phyloP scores from a whole-genome alignment of 2,329 filamentous ascomycete species.

The Hymenoscyphus occultus region DNA sequence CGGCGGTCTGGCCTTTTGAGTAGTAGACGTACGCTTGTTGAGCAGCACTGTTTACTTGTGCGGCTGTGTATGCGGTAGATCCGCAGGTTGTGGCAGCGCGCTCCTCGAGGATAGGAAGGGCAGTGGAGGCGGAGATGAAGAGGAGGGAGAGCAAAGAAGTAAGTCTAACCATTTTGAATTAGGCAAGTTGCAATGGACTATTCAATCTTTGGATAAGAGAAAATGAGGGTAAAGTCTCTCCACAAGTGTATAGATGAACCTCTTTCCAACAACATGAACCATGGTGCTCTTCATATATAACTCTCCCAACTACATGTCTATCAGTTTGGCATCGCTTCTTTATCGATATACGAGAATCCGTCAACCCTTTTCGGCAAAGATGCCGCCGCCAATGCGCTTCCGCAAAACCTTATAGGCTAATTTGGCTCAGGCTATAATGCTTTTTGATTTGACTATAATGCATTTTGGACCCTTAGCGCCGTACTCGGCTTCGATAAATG shows the following conservation, averaged over 20 bases:
- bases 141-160: constrained; percentile 14
- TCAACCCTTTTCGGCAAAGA: not conserved
- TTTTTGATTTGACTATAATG: too few species aligned
- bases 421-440: not conserved
- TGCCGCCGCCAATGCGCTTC: not conserved
- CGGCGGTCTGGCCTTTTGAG: constrained; percentile 37
- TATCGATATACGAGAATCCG: not conserved
- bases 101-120: constrained; percentile 36
- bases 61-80: constrained; percentile 48
- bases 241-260: not conserved
- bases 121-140: constrained; percentile 4
- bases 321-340: not conserved
- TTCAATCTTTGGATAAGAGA: not conserved
- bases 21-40: constrained; percentile 52
- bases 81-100: constrained; percentile 53
- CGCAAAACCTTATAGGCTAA: not conserved
- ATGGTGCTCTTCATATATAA: not conserved
- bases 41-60: constrained; percentile 48
- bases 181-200: not conserved
- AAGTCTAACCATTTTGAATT: constrained; percentile 9
- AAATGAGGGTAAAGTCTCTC: not conserved
- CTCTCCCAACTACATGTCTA: not conserved
- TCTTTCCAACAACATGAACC: not conserved
- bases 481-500: too few species aligned
- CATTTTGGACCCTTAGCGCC: too few species aligned